Evolutionary conservation across 139 green algal genomes (phyloP), one percentile per base, ranked within the genome.

Genomic region (Trebouxia sp.): DNA sequence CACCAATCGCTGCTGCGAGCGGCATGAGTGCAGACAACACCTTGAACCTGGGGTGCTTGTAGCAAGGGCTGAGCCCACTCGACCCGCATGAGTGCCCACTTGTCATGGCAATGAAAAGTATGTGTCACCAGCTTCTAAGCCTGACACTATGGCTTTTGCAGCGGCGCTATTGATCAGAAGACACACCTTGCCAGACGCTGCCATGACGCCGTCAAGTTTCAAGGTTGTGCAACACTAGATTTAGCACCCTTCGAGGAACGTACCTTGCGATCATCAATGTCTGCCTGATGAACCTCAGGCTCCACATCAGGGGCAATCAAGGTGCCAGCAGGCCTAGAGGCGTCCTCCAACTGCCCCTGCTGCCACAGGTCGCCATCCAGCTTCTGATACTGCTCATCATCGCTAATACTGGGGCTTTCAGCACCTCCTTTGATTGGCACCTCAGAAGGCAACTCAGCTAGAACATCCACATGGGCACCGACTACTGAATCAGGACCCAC

Each of bases 311-410:
- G 24, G 17, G 69, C 69, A 9, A 77, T 35, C 26, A 53, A 1
- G 26, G 41, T 77, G 69, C 69, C 69, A 41, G 69, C 69, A 77
- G 69, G n/a, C 26, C 69, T 39, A 35, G 69, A 24, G 0, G 12
- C 43, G 5, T 15, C 24, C 39, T 41, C 69, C 42, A 56, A 39
- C 69, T 77, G 69, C 38, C 41, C 69, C 39, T 77, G 69, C 50
- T 79, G 74, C 74, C 74, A 79, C 15, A 79, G 14, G 26, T 79
- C 74, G 6, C 47, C 50, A 39, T 79, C 74, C 74, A 79, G 45
- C 47, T 79, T 65, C 47, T 79, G 74, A 55, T 79, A 79, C 30
- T 79, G 42, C 47, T 77, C 69, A 55, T 65, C 74, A 65, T 79
- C 74, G 10, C 45, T 66, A 14, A 79, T 62, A 30, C 74, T 79